Evolutionary conservation across 2,329 filamentous ascomycete genomes (phyloP), one percentile per base, ranked within the genome.

Genomic region (Fusarium transvaalense): DNA sequence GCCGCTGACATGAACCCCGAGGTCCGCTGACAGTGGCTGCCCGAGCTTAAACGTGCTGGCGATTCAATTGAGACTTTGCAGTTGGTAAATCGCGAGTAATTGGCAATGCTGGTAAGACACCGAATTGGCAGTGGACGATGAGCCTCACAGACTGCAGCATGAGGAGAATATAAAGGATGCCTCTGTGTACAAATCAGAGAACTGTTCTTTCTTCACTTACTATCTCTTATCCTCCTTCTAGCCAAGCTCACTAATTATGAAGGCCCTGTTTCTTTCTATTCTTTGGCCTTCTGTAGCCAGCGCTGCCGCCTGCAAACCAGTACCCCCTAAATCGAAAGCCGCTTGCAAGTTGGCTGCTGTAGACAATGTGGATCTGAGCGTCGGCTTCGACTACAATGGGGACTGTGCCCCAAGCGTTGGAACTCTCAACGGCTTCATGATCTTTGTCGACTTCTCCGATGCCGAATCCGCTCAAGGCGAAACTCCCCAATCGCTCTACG

Each of bases 371-470:
- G 39, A 45, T 23, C 10, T 21, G 14, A 56, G 56, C 19, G 32
- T 56, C n/a, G 56, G 56, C 8, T 56, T 56, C 23, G 10, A 9
- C 15, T 46, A 31, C 21, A 61, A 52, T 34, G 38, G 38, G 12
- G 71, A 78, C 57, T 80, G 78, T 58, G 77, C 74, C 2, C 74
- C 78, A 2, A 77, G 74, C 60, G 73, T 67, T 2, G 79, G 79
- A 19, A 71, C 71, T 2, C 61, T 80, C 12, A 65, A 56, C 6
- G 75, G 70, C 9, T 76, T 74, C 53, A 78, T 80, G 76, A 68
- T 81, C 29, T 81, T 80, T 58, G 72, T 81, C 56, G 79, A 80
- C 68, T 80, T 80, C 54, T 52, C 68, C 3, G 77, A 79, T 38
- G 39, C 56, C 4, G 66, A 72, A 14, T 66, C 68, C 5, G 34